phyloP scores from a whole-genome alignment of 805 yeast species.

The Naumovozyma baii region DNA sequence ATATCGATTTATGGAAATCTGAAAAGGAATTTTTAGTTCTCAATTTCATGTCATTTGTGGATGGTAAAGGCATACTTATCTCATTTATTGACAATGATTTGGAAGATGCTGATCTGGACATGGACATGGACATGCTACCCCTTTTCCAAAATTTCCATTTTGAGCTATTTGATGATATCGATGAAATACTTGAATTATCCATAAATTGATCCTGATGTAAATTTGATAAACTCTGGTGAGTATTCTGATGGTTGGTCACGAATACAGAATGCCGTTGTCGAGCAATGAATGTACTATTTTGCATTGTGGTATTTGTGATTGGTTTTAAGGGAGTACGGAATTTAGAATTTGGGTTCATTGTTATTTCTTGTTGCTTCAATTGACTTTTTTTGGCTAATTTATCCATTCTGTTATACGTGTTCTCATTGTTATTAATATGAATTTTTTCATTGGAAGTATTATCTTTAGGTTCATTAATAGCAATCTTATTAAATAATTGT shows the following conservation, averaged over 20 bases:
- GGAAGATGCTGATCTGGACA: slow-evolving; percentile 11
- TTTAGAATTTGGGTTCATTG: too few species aligned
- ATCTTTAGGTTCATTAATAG: slow-evolving; percentile 1
- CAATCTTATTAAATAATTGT: slow-evolving; percentile 24
- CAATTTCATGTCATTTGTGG: slow-evolving; percentile 4
- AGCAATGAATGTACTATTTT: neutral
- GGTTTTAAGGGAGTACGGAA: slow-evolving; percentile 13
- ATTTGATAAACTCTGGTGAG: too few species aligned
- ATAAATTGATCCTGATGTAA: neutral
- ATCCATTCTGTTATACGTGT: neutral
- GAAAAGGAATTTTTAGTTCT: slow-evolving; percentile 16
- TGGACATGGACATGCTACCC: slow-evolving; percentile 6
- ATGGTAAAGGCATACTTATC: neutral
- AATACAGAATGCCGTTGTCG: slow-evolving; percentile 9
- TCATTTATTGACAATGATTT: slow-evolving; percentile 5
- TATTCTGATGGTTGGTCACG: neutral
- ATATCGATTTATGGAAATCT: slow-evolving; percentile 18
- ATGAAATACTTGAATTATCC: slow-evolving; percentile 13
- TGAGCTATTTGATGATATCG: slow-evolving; percentile 12
- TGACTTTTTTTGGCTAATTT: neutral
- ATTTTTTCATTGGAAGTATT: too few species aligned
- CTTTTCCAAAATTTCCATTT: slow-evolving; percentile 32
- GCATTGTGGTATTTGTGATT: slow-evolving; percentile 2
- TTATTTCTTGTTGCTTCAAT: too few species aligned
- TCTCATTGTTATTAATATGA: too few species aligned